Evolutionary conservation across 2,329 filamentous ascomycete genomes (phyloP), one percentile per base, ranked within the genome.

Genomic region (Escovopsis sp.): DNA sequence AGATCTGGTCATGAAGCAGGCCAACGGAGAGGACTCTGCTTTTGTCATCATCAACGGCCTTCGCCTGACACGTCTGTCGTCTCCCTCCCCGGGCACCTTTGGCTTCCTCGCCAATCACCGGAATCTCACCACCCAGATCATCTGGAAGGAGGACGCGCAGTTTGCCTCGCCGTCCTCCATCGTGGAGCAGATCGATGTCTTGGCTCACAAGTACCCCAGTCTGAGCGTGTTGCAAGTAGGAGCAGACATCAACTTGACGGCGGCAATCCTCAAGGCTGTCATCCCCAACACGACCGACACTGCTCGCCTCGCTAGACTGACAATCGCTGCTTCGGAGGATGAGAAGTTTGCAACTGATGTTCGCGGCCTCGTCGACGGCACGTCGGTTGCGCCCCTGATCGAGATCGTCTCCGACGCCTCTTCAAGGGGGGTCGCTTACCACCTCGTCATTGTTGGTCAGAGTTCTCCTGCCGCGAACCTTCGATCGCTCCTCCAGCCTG

Each of bases 81-180:
- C 46, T 2, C 46, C 55, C 3, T 47, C 56, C 0, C 45, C 52
- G 5, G 50, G 46, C 1, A 46, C 51, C 0, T 55, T 50, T 0
- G 56, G 52, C 1, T 74, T 70, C 45, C 48, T 75, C 8, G 65
- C 68, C 0, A 68, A 64, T 20, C 62, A 72, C 46, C 65, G 63
- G 29, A 66, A 66, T 15, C 56, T 75, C 1, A 71, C 67, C 42
- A 67, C 65, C 2, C 56, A 70, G 46, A 57, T 74, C 39, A 47
- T 60, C 2, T 75, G 71, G 71, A 56, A 64, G 15, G 52, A 63
- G 40, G 61, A 69, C 41, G 48, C 54, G 7, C 42, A 48, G 2
- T 59, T 52, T 9, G 46, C 54, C 1, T 45, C 45, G 1, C 46
- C 54, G 1, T 35, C 36, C 1, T 46, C 47, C 7, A 40, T 60